Conservation (phyloP, 2,329 filamentous ascomycete genomes). For the Alternaria ethzedia region DNA sequence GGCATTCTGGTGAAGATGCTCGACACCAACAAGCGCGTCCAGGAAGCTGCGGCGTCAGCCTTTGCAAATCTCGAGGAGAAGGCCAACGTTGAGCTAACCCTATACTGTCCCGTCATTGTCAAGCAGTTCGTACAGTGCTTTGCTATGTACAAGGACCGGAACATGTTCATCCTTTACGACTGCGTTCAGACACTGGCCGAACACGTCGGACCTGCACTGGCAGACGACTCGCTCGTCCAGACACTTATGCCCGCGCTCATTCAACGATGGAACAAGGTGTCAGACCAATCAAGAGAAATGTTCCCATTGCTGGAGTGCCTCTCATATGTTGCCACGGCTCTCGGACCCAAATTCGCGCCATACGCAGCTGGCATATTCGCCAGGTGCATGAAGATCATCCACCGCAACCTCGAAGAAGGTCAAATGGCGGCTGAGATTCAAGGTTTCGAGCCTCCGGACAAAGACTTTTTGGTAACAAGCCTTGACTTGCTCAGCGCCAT, state of each 20-base stretch:
- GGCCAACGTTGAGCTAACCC: slow-evolving; percentile 77
- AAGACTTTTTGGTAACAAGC: slow-evolving; percentile 96
- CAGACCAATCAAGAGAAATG: slow-evolving; percentile 88
- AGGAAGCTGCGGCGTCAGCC: slow-evolving; percentile 93
- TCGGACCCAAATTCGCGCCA: slow-evolving; percentile 80
- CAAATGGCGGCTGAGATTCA: slow-evolving; percentile 72
- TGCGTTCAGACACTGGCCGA: slow-evolving; percentile 97
- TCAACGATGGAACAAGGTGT: slow-evolving; percentile 82
- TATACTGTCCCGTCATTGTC: slow-evolving; percentile 89
- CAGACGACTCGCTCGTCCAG: slow-evolving; percentile 79
- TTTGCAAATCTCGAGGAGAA: slow-evolving; percentile 97
- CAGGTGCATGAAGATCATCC: slow-evolving; percentile 89
- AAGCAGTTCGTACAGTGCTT: slow-evolving; percentile 94
- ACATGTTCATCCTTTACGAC: slow-evolving; percentile 99
- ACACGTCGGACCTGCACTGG: slow-evolving; percentile 80
- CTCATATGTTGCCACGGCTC: slow-evolving; percentile 88
- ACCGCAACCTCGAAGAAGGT: slow-evolving; percentile 84
- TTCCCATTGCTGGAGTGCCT: slow-evolving; percentile 96
- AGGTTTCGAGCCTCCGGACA: slow-evolving; percentile 79
- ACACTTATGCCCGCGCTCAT: slow-evolving; percentile 94
- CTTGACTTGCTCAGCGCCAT: slow-evolving; percentile 92
- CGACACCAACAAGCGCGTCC: slow-evolving; percentile 96
- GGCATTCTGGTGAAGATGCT: slow-evolving; percentile 94
- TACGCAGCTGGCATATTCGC: slow-evolving; percentile 87
- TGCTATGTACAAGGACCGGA: slow-evolving; percentile 93